A percentile compares a stretch with the other conserved stretches of the same genome.
Evolutionary conservation across 177 flowering plant genomes (phyloP).

Genomic region (Vitis hybrid): DNA sequence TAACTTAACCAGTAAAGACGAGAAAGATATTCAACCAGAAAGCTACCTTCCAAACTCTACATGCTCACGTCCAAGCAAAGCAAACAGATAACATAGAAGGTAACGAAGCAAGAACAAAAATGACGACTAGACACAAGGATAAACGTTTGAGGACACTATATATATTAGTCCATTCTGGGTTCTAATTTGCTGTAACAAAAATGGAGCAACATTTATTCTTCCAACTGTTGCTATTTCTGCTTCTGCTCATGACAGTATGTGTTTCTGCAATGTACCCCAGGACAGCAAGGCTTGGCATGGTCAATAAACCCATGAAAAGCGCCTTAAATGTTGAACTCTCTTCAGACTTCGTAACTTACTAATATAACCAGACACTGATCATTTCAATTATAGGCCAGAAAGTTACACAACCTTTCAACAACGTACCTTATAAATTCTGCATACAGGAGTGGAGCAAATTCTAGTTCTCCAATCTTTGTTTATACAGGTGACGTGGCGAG

Average conservation of each 20-base stretch:
- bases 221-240: background rate
- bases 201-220: background rate
- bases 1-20: too few species aligned
- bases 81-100: too few species aligned
- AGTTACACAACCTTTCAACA: constrained; percentile 34
- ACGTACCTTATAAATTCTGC: constrained; percentile 27
- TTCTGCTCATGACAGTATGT: background rate
- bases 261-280: background rate
- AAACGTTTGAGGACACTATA: too few species aligned
- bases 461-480: constrained; percentile 31
- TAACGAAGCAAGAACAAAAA: too few species aligned
- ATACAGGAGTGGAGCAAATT: constrained; percentile 37
- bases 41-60: too few species aligned
- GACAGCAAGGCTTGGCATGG: background rate
- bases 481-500: constrained; percentile 30
- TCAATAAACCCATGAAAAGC: background rate
- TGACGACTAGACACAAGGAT: too few species aligned
- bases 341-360: constrained; percentile 13
- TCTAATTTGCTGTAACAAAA: too few species aligned
- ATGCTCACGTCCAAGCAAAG: too few species aligned
- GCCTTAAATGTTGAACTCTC: background rate
- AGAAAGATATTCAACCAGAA: too few species aligned
- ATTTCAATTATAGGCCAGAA: constrained; percentile 35
- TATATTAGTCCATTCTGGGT: background rate
- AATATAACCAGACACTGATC: constrained; percentile 34